A percentile compares a stretch with the other conserved stretches of the same genome.
These are phyloP conservation scores for Tolypocladium cylindrosporum DNA, from an alignment of 2,329 filamentous ascomycete genomes.

Conservation along the genomic window DNA sequence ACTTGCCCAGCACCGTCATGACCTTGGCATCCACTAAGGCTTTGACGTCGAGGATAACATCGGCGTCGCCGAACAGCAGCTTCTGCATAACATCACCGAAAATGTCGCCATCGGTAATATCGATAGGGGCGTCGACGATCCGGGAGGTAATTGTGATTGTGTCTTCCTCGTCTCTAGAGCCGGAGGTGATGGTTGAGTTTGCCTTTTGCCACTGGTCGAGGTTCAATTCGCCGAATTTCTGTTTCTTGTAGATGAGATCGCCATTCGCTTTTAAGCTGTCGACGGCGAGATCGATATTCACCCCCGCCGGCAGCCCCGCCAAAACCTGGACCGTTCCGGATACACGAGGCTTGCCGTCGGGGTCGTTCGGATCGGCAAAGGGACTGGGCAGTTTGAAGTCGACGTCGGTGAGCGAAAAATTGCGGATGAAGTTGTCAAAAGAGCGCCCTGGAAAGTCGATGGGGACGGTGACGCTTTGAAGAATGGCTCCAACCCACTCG, in stretches of 20 bases:
- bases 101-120: constrained; percentile 70
- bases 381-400: constrained; percentile 79
- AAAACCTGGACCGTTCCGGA: constrained; percentile 76
- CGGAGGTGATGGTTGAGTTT: constrained; percentile 61
- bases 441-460: constrained; percentile 74
- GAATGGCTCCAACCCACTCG: constrained; percentile 69
- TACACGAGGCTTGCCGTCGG: constrained; percentile 65
- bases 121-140: constrained; percentile 69
- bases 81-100: constrained; percentile 74
- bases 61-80: constrained; percentile 63
- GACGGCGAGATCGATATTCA: constrained; percentile 78
- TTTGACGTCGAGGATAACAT: constrained; percentile 63
- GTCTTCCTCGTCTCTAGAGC: constrained; percentile 44
- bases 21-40: constrained; percentile 78
- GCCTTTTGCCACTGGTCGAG: constrained; percentile 75
- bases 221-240: constrained; percentile 73
- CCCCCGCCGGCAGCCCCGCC: constrained; percentile 69
- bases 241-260: constrained; percentile 67
- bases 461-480: constrained; percentile 74
- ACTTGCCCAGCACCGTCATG: constrained; percentile 68
- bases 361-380: constrained; percentile 63
- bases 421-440: constrained; percentile 74
- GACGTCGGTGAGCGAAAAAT: constrained; percentile 78
- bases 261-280: constrained; percentile 65
- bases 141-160: constrained; percentile 64